Evolutionary conservation across 805 yeast species (phyloP).

Genomic region (Zygosaccharomyces bailii): DNA sequence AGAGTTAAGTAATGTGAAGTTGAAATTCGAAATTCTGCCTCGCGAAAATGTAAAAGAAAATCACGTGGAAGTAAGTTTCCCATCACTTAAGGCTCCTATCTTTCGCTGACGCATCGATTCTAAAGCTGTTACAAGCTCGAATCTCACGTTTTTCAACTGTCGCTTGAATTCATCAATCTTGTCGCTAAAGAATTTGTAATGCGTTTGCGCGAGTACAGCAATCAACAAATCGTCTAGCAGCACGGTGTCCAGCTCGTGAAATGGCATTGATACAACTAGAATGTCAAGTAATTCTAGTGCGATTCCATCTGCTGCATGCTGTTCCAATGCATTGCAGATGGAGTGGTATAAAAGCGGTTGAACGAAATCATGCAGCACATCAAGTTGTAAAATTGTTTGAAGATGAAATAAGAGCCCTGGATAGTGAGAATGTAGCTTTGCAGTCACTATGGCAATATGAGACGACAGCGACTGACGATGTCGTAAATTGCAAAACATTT

Average conservation of each 20-base stretch:
- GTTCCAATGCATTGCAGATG: conserved; percentile 9
- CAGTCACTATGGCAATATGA: conserved; percentile 7
- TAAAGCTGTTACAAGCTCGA: conserved; percentile 11
- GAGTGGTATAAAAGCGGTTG: conserved; percentile 15
- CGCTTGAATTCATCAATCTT: conserved; percentile 4
- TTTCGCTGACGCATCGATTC: conserved; percentile 12
- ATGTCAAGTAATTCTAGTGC: conserved; percentile 20
- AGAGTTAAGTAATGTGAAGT: not conserved
- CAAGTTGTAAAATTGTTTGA: conserved; percentile 11
- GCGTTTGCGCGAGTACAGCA: conserved; percentile 13
- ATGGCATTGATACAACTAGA: conserved; percentile 15
- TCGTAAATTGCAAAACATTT: conserved; percentile 11
- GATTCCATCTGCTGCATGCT: conserved; percentile 14
- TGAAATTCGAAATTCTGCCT: not conserved
- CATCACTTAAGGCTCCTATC: not conserved
- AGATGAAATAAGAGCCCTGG: conserved; percentile 19
- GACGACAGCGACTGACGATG: conserved; percentile 1
- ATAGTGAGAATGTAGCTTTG: conserved; percentile 10
- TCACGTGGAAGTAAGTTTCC: conserved; percentile 12
- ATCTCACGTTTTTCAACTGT: conserved; percentile 6
- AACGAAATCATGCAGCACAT: conserved; percentile 16
- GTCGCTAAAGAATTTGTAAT: conserved; percentile 17
- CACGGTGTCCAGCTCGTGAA: conserved; percentile 13
- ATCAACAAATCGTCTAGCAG: conserved; percentile 15
- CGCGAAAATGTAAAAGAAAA: conserved; percentile 1